phyloP scores from a whole-genome alignment of 2,329 filamentous ascomycete genomes.

The Massarina eburnea region DNA sequence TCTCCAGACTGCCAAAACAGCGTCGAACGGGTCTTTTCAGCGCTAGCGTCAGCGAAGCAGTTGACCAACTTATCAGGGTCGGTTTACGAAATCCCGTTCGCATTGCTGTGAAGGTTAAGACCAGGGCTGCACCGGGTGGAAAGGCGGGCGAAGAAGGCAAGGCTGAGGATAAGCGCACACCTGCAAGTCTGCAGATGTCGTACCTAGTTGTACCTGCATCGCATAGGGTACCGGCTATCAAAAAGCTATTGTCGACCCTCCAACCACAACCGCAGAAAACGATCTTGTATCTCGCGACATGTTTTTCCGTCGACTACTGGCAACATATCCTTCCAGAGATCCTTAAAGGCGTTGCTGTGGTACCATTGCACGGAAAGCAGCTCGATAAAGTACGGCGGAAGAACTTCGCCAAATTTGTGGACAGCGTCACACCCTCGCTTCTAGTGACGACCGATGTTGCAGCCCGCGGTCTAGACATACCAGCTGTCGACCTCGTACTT shows the following conservation, averaged over 20 bases:
- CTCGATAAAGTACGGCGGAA: conserved; percentile 82
- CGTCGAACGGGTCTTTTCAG: conserved; percentile 91
- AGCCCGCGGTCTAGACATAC: conserved; percentile 87
- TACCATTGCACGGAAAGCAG: conserved; percentile 91
- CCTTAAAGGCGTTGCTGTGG: conserved; percentile 68
- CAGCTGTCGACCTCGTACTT: conserved; percentile 85
- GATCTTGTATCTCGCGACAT: conserved; percentile 92
- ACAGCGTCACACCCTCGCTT: conserved; percentile 72
- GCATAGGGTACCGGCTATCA: conserved; percentile 76
- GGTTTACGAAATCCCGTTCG: conserved; percentile 93
- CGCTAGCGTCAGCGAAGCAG: conserved; percentile 92
- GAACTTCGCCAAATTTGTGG: conserved; percentile 81
- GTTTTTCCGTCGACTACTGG: conserved; percentile 93
- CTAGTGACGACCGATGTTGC: conserved; percentile 92
- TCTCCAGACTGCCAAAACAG: conserved; percentile 86
- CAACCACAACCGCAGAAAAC: conserved; percentile 77
- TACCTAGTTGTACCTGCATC: conserved; percentile 76
- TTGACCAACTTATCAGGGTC: conserved; percentile 88
- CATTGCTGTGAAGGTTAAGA: conserved; percentile 87
- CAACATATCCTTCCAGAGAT: conserved; percentile 74
- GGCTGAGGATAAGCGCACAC: conserved; percentile 81
- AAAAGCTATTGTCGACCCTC: conserved; percentile 68
- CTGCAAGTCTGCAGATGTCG: conserved; percentile 88
- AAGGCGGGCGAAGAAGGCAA: conserved; percentile 57
- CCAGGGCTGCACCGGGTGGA: conserved; percentile 24